These are phyloP conservation scores for Silybum marianum DNA, from an alignment of 129 eudicot genomes.

Conservation along the genomic window DNA sequence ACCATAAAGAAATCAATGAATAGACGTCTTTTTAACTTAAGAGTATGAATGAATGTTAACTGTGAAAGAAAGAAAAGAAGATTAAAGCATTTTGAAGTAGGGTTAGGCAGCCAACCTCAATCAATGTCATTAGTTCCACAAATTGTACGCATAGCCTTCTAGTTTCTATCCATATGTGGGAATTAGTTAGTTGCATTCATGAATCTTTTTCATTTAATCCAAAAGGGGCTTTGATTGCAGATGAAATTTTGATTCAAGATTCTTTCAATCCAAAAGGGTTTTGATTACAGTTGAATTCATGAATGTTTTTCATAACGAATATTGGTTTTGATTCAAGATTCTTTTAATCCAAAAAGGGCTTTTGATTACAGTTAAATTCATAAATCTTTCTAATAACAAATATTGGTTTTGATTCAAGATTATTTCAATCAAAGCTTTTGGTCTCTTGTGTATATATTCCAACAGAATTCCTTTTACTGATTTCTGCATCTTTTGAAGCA, in stretches of 20 bases:
- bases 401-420: not conserved
- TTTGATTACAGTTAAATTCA: not conserved
- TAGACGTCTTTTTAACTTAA: not conserved
- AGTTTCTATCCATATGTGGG: not conserved
- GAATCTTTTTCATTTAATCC: not conserved
- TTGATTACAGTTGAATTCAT: not conserved
- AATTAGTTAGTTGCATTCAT: not conserved
- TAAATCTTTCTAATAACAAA: not conserved
- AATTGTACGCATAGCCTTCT: not conserved
- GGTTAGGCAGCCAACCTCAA: conserved; percentile 27
- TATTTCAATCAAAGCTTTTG: not conserved
- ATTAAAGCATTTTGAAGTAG: conserved; percentile 4
- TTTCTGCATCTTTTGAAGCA: not conserved
- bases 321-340: not conserved
- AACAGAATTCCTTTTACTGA: too few species aligned
- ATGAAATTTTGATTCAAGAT: not conserved
- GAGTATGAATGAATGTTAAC: conserved; percentile 5
- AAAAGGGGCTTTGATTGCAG: too few species aligned
- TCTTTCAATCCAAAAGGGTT: not conserved
- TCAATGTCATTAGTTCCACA: not conserved
- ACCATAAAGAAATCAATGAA: not conserved
- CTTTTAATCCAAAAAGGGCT: not conserved
- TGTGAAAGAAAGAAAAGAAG: conserved; percentile 7
- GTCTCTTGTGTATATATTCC: not conserved
- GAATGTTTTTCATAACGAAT: not conserved